A percentile compares a stretch with the other conserved stretches of the same genome.
These are phyloP conservation scores for Vicia faba DNA, from an alignment of 306 rosid species.

Conservation along the genomic window DNA sequence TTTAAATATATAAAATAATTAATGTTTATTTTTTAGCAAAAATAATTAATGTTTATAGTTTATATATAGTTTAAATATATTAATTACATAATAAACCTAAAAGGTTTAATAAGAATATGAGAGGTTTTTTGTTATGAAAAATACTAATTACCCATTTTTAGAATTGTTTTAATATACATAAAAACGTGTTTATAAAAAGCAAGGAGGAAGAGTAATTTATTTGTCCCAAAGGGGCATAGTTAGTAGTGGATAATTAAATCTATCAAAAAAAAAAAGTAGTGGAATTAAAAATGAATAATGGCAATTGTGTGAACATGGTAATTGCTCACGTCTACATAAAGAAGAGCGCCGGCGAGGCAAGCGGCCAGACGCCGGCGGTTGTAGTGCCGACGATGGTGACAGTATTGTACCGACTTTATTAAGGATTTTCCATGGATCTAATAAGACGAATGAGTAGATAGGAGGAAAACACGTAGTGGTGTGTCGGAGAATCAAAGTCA, in stretches of 20 bases:
- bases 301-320: slow-evolving; percentile 35
- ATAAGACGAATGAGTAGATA: slow-evolving; percentile 37
- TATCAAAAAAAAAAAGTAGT: too few relatives aligned
- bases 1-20: too few relatives aligned
- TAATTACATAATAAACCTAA: too few relatives aligned
- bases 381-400: slow-evolving; percentile 48
- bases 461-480: slow-evolving; percentile 30
- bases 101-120: too few relatives aligned
- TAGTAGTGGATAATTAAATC: neutral
- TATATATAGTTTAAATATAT: too few relatives aligned
- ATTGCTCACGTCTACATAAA: slow-evolving; percentile 12
- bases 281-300: neutral
- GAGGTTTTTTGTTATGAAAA: too few relatives aligned
- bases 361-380: slow-evolving; percentile 42
- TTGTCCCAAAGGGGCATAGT: neutral
- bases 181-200: neutral
- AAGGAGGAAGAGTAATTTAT: neutral
- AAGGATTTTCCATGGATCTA: slow-evolving; percentile 24
- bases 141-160: too few relatives aligned
- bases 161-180: too few relatives aligned
- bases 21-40: too few relatives aligned
- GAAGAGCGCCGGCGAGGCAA: slow-evolving; percentile 51
- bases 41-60: too few relatives aligned
- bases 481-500: slow-evolving; percentile 30
- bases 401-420: slow-evolving; percentile 5